A percentile compares a stretch with the other conserved stretches of the same genome.
phyloP scores from a whole-genome alignment of 805 yeast species.

The Osmozyma mogii region DNA sequence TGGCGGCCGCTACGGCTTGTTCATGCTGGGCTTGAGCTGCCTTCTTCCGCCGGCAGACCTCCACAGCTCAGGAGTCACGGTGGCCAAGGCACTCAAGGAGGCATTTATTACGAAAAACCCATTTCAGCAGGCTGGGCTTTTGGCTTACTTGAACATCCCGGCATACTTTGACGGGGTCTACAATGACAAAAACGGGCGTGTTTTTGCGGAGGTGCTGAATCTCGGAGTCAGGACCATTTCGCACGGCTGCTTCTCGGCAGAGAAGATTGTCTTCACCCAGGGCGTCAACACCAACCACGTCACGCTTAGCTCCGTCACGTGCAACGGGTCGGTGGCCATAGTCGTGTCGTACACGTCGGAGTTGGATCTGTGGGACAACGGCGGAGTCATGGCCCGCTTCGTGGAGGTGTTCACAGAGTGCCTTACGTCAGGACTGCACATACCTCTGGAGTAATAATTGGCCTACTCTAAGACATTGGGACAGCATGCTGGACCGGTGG shows the following conservation, averaged over 20 bases:
- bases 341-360: too few relatives aligned
- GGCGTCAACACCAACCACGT: constrained; percentile 1
- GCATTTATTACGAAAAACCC: constrained; percentile 3
- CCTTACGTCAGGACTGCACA: too few relatives aligned
- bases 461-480: too few relatives aligned
- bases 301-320: too few relatives aligned
- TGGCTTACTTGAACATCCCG: constrained; percentile 6
- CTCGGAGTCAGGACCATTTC: constrained; percentile 4
- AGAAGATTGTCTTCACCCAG: constrained; percentile 8
- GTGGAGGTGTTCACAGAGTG: too few relatives aligned
- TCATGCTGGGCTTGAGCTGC: constrained; percentile 2
- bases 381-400: too few relatives aligned
- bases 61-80: neutral
- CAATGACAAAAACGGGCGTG: constrained; percentile 1
- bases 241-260: constrained; percentile 5
- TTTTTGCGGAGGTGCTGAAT: constrained; percentile 10
- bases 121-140: constrained; percentile 5
- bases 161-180: constrained; percentile 1
- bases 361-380: too few relatives aligned
- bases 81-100: constrained; percentile 1
- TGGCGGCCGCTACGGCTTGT: constrained; percentile 9
- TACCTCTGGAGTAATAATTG: too few relatives aligned
- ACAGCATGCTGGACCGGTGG: too few relatives aligned
- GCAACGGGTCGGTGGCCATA: too few relatives aligned
- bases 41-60: constrained; percentile 2